Conservation (phyloP, 2,329 filamentous ascomycete genomes). For the Paracoccidioides brasiliensis region DNA sequence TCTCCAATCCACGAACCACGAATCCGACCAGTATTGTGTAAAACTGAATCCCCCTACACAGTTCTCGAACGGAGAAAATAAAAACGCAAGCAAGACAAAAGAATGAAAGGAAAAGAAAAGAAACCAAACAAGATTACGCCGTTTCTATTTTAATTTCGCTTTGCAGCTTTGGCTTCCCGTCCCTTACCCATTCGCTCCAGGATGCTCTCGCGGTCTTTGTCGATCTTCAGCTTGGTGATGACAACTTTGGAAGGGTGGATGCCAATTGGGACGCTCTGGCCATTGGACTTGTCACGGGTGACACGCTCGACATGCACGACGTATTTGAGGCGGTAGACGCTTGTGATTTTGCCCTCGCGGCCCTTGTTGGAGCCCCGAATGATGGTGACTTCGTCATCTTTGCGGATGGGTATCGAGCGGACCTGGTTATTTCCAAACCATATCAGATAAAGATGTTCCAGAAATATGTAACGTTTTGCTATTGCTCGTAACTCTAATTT, state of each 20-base stretch:
- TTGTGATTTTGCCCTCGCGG: constrained; percentile 94
- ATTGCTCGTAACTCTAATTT: neutral
- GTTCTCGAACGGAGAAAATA: neutral
- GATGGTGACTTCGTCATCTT: constrained; percentile 90
- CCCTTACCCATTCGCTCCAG: constrained; percentile 36
- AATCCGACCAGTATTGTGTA: neutral
- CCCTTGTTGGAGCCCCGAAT: constrained; percentile 93
- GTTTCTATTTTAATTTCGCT: constrained; percentile 37
- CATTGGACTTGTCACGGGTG: constrained; percentile 91
- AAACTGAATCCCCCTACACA: neutral
- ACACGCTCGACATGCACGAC: constrained; percentile 95
- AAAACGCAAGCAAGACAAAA: neutral
- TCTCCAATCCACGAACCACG: neutral
- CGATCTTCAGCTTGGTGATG: constrained; percentile 96
- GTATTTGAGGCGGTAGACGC: constrained; percentile 97
- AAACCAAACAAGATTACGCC: constrained; percentile 33
- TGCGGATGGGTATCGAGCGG: constrained; percentile 91
- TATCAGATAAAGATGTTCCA: neutral
- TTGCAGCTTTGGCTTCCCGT: constrained; percentile 43
- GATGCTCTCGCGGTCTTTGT: constrained; percentile 40
- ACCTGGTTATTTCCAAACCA: constrained; percentile 44
- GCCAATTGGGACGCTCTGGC: constrained; percentile 87
- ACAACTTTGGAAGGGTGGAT: constrained; percentile 94
- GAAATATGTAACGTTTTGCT: neutral
- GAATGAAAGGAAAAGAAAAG: constrained; percentile 1